Conservation (phyloP, 495 filamentous ascomycete genomes). For the Talaromyces nanjingensis region DNA sequence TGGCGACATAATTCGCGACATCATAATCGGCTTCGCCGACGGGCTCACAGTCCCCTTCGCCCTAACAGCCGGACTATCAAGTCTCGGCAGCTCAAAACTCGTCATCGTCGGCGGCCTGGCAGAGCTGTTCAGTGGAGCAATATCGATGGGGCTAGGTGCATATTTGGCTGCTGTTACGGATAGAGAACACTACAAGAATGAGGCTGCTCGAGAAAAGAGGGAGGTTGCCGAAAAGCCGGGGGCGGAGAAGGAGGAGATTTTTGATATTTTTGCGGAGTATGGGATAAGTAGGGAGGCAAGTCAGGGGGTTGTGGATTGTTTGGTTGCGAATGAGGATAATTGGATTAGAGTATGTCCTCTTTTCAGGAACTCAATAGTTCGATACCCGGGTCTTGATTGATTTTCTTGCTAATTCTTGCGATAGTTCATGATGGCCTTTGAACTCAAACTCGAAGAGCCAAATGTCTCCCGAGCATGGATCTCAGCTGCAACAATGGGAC, state of each 20-base stretch:
- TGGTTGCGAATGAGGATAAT: constrained; percentile 29
- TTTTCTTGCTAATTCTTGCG: background rate
- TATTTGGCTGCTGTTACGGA: constrained; percentile 48
- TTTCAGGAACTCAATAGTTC: no score
- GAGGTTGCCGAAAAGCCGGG: constrained; percentile 35
- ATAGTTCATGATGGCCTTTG: constrained; percentile 49
- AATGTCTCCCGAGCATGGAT: constrained; percentile 33
- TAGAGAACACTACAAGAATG: constrained; percentile 36
- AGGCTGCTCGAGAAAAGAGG: constrained; percentile 32
- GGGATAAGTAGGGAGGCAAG: constrained; percentile 24
- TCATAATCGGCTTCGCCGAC: constrained; percentile 55
- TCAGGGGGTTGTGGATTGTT: constrained; percentile 28
- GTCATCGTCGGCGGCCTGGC: constrained; percentile 64
- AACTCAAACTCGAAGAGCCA: constrained; percentile 40
- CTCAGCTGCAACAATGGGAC: constrained; percentile 43
- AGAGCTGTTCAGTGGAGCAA: constrained; percentile 59
- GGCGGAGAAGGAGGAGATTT: constrained; percentile 35
- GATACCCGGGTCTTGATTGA: no score
- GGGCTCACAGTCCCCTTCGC: constrained; percentile 62
- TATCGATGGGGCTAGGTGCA: constrained; percentile 66
- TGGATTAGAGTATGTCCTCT: constrained; percentile 32
- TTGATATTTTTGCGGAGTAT: constrained; percentile 35
- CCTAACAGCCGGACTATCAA: constrained; percentile 53
- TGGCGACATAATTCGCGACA: constrained; percentile 19
- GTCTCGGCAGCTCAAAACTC: constrained; percentile 52